A percentile compares a stretch with the other conserved stretches of the same genome.
These are phyloP conservation scores for Diaporthe amygdali DNA, from an alignment of 2,329 filamentous ascomycete genomes.

Conservation along the genomic window DNA sequence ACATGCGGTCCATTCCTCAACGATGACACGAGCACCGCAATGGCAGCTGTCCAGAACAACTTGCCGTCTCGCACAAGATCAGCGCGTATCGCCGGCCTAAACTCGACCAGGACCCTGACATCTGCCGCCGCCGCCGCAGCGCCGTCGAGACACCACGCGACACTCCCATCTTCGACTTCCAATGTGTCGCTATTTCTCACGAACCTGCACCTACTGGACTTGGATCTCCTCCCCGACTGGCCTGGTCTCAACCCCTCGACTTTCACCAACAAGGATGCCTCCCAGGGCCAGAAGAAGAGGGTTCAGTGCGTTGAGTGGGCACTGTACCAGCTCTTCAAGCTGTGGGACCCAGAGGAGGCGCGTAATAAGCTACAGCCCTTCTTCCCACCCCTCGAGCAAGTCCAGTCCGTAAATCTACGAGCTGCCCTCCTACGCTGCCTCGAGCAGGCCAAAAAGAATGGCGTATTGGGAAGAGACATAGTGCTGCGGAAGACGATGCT, in stretches of 20 bases:
- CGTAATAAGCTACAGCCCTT: slow-evolving; percentile 84
- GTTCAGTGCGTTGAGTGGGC: slow-evolving; percentile 88
- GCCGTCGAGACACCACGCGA: neutral
- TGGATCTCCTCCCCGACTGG: slow-evolving; percentile 81
- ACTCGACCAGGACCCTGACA: slow-evolving; percentile 4
- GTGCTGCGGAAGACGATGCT: slow-evolving; percentile 93
- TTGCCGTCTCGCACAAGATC: slow-evolving; percentile 18
- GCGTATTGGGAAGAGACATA: slow-evolving; percentile 77
- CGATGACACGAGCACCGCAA: neutral
- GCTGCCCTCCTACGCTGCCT: slow-evolving; percentile 81
- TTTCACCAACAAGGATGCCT: slow-evolving; percentile 70
- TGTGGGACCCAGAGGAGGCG: slow-evolving; percentile 82
- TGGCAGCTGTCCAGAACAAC: slow-evolving; percentile 17
- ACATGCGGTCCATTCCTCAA: neutral
- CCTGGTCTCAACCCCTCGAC: slow-evolving; percentile 74
- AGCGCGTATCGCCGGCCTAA: slow-evolving; percentile 13
- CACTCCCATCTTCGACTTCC: slow-evolving; percentile 41
- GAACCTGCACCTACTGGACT: slow-evolving; percentile 81
- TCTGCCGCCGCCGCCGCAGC: neutral
- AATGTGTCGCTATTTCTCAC: slow-evolving; percentile 75
- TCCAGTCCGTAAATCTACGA: slow-evolving; percentile 90
- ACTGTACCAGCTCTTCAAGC: slow-evolving; percentile 82
- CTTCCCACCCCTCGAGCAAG: slow-evolving; percentile 87
- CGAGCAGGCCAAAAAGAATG: slow-evolving; percentile 87
- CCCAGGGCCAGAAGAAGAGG: slow-evolving; percentile 80